Conservation (phyloP, 73 alveolate genomes). For the Tetrahymena elliotti region DNA sequence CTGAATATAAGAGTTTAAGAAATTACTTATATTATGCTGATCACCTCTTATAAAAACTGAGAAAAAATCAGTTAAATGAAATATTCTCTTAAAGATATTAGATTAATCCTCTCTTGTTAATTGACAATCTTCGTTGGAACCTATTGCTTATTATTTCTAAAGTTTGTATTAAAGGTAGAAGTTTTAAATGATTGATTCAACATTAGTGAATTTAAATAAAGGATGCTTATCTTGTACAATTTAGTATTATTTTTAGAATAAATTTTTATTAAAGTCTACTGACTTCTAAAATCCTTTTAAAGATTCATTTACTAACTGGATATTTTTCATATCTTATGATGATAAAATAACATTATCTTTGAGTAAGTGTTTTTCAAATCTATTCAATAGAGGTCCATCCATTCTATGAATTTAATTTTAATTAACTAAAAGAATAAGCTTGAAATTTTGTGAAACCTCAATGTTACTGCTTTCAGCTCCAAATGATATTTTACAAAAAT, state of each 20-base stretch:
- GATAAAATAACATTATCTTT: not conserved
- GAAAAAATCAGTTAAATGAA: not conserved
- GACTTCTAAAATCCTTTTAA: not conserved
- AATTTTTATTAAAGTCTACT: too few relatives aligned
- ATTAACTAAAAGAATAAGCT: not conserved
- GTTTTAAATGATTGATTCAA: not conserved
- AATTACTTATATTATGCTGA: not conserved
- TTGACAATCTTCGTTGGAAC: not conserved
- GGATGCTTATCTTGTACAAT: not conserved
- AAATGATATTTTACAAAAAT: constrained; percentile 5
- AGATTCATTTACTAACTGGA: not conserved
- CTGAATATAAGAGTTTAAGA: not conserved
- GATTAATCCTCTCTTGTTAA: not conserved
- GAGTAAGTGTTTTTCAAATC: not conserved
- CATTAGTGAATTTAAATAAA: not conserved
- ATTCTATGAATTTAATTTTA: not conserved
- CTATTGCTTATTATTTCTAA: not conserved
- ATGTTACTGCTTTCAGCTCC: constrained; percentile 17
- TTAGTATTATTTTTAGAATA: not conserved
- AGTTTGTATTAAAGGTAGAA: not conserved
- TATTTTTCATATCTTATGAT: not conserved
- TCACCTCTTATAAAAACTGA: not conserved
- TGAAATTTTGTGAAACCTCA: not conserved
- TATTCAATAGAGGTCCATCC: not conserved
- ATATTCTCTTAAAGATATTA: not conserved